phyloP scores from a whole-genome alignment of 345 rosid genomes.

The Toxicodendron radicans region DNA sequence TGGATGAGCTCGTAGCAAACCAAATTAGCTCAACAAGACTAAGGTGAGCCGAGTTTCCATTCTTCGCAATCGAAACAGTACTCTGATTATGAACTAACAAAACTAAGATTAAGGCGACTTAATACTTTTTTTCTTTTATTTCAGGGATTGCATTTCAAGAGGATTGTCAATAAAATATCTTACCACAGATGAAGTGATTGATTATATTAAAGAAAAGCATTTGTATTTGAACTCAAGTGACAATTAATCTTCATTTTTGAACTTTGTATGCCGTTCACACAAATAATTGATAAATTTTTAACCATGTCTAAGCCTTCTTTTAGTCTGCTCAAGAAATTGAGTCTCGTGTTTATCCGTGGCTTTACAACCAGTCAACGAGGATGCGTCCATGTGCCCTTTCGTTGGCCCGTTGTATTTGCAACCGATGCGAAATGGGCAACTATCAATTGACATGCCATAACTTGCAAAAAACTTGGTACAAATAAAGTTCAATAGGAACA shows the following conservation, averaged over 20 bases:
- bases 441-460: too few relatives aligned
- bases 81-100: not conserved
- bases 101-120: not conserved
- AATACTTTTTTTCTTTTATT: not conserved
- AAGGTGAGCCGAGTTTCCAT: constrained; percentile 39
- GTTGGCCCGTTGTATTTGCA: too few relatives aligned
- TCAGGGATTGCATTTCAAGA: constrained; percentile 74
- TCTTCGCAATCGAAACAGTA: not conserved
- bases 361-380: too few relatives aligned
- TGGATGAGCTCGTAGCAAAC: constrained; percentile 70
- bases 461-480: too few relatives aligned
- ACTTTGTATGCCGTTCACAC: not conserved
- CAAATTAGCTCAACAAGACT: constrained; percentile 81
- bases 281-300: too few relatives aligned
- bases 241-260: not conserved
- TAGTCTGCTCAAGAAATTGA: too few relatives aligned
- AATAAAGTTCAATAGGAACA: too few relatives aligned
- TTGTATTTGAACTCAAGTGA: constrained; percentile 41
- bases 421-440: too few relatives aligned
- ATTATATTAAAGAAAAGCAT: constrained; percentile 46
- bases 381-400: too few relatives aligned
- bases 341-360: too few relatives aligned
- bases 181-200: constrained; percentile 66
- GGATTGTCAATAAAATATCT: constrained; percentile 80
- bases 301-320: too few relatives aligned